Conservation (phyloP, 352 stramenopile genomes). For the Aphanomyces astaci region DNA sequence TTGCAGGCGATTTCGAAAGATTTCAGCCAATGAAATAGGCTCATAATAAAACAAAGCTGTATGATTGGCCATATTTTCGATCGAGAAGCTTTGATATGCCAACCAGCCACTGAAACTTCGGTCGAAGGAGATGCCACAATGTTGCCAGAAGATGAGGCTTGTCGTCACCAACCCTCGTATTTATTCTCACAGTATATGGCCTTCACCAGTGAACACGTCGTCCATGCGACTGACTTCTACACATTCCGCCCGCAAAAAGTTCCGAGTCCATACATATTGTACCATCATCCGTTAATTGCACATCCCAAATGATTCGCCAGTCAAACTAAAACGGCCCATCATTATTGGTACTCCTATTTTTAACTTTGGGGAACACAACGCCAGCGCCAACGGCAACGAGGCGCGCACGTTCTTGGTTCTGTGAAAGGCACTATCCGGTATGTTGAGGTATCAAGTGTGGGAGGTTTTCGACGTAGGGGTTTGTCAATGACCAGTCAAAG, state of each 20-base stretch:
- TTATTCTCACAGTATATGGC: not conserved
- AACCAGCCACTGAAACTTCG: not conserved
- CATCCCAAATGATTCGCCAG: too few species aligned
- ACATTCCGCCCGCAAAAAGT: too few species aligned
- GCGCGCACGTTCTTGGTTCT: not conserved
- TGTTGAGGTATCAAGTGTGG: not conserved
- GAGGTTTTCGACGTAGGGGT: not conserved
- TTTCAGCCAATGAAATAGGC: not conserved
- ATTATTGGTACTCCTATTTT: too few species aligned
- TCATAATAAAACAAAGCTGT: not conserved
- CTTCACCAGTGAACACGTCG: too few species aligned
- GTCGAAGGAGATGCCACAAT: not conserved
- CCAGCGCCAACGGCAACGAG: not conserved
- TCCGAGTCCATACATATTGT: too few species aligned
- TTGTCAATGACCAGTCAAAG: constrained; percentile 9
- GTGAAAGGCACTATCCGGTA: not conserved
- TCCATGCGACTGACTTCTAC: too few species aligned
- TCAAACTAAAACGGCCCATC: too few species aligned
- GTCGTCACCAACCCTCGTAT: not conserved
- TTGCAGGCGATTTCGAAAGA: not conserved
- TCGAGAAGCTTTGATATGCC: not conserved
- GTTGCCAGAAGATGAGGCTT: not conserved
- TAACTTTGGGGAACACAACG: not conserved
- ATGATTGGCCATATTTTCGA: not conserved
- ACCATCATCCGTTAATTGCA: too few species aligned